Evolutionary conservation across 345 rosid genomes (phyloP).

Genomic region (Leavenworthia alabamica): DNA sequence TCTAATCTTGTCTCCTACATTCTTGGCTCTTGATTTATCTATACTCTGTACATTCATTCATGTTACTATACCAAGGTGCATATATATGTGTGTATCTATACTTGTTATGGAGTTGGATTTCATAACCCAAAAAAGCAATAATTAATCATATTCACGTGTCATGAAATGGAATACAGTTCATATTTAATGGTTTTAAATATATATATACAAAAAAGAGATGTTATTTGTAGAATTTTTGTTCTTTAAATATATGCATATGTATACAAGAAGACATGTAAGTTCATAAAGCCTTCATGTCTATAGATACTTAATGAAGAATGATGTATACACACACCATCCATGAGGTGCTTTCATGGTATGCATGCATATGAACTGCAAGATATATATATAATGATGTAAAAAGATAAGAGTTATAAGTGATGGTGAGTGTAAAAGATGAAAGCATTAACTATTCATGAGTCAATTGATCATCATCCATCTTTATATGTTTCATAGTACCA

Average conservation of each 20-base stretch:
- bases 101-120: background rate
- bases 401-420: conserved; percentile 15
- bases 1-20: conserved; percentile 24
- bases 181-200: background rate
- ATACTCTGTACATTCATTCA: conserved; percentile 16
- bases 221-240: no score
- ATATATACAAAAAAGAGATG: background rate
- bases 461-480: conserved; percentile 28
- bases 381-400: background rate
- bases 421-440: conserved; percentile 27
- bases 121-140: background rate
- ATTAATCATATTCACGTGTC: background rate
- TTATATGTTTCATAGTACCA: conserved; percentile 30
- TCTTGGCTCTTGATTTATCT: conserved; percentile 28
- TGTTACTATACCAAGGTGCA: background rate
- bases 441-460: conserved; percentile 28
- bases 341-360: conserved; percentile 1
- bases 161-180: background rate
- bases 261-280: background rate
- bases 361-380: background rate
- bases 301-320: background rate
- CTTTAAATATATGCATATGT: no score
- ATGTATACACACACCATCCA: background rate
- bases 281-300: background rate
- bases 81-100: background rate